Evolutionary conservation across 352 stramenopile genomes (phyloP), one percentile per base, ranked within the genome.

Genomic region (Pythium utonaiense): DNA sequence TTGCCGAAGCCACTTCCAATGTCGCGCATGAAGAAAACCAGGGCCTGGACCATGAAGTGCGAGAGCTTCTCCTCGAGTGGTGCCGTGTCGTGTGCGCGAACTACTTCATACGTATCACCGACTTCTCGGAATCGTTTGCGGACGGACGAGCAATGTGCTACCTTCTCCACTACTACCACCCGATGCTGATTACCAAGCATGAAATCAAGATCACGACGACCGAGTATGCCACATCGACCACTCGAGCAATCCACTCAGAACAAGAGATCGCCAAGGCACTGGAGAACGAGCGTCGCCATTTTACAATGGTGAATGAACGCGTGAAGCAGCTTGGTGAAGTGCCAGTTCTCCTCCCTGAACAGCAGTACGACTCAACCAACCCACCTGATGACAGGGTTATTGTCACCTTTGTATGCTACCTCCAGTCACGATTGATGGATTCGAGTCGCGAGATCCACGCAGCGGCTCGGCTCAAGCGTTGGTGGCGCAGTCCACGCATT

Each of bases 91-190:
- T 98, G 2, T 98, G 92, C 52, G 86, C 91, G 6, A 91, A 90
- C 60, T 98, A 98, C 55, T 75, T 80, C 38, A 51, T 98, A 5
- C 57, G 59, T 14, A 75, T 99, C 3, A 62, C 61, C 12, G 93
- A 98, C 65, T 98, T 98, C 57, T 96, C 94, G 1, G 70, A 65
- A 0, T 98, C 91, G 16, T 98, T 98, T 75, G 87, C 91, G 17
- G 95, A 98, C 51, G 96, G 96, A 7, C 89, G 83, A 25, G 93
- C 77, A 13, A 66, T 98, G 25, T 98, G 95, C 66, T 86, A 97
- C 22, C 70, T 99, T 21, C 66, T 99, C 27, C 93, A 98, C 66
- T 98, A 98, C 69, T 99, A 99, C 60, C 95, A 98, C 62, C 96
- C 96, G 5, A 84, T 86, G 66, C 65, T 98, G 8, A 53, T 98